phyloP scores from a whole-genome alignment of 768 basidiomycete species.

The Naematelia encephala region DNA sequence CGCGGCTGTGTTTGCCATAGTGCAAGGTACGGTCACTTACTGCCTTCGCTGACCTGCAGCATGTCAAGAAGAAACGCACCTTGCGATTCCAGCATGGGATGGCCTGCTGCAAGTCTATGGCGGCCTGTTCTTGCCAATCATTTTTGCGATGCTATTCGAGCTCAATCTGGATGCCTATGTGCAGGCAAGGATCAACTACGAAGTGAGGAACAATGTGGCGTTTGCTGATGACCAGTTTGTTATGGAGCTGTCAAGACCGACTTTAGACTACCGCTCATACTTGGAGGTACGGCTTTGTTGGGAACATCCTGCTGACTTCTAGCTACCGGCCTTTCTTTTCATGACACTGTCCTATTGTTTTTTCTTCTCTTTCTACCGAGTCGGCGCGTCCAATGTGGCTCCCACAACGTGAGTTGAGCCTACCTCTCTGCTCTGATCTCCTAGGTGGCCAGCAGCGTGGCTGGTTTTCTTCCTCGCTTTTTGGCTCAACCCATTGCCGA shows the following conservation, averaged over 20 bases:
- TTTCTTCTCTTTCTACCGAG: conserved; percentile 72
- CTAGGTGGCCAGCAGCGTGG: conserved; percentile 60
- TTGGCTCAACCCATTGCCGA: conserved; percentile 72
- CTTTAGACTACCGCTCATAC: conserved; percentile 74
- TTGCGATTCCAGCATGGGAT: conserved; percentile 65
- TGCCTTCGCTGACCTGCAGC: conserved; percentile 52
- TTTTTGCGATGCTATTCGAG: conserved; percentile 74
- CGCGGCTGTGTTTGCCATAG: conserved; percentile 63
- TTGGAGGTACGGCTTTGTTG: conserved; percentile 56
- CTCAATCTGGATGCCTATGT: conserved; percentile 80
- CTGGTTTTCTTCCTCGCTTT: conserved; percentile 61
- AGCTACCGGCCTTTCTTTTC: conserved; percentile 81
- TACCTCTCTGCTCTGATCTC: neutral
- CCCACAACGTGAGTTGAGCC: conserved; percentile 60
- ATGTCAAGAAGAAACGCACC: conserved; percentile 58
- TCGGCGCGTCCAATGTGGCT: conserved; percentile 58
- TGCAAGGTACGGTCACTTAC: conserved; percentile 58
- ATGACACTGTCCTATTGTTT: conserved; percentile 72
- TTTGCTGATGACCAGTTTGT: conserved; percentile 34
- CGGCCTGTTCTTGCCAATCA: conserved; percentile 65
- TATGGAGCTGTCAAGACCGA: conserved; percentile 65
- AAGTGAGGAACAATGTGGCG: conserved; percentile 58
- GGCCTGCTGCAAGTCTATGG: conserved; percentile 76
- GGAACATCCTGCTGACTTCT: neutral
- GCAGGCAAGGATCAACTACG: conserved; percentile 75